phyloP scores from a whole-genome alignment of 345 rosid species.

The Moricandia arvensis region DNA sequence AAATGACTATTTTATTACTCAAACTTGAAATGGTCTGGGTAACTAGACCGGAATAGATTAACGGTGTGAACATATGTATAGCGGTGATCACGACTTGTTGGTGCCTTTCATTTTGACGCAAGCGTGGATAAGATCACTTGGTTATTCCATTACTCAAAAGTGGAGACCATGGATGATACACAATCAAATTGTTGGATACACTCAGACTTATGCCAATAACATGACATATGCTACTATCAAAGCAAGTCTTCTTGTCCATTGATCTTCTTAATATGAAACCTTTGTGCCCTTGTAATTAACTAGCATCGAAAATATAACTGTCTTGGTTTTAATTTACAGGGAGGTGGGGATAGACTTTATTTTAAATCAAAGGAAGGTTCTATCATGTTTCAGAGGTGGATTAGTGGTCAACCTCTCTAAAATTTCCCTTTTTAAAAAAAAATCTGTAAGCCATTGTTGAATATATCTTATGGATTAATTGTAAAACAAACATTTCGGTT shows the following conservation, averaged over 20 bases:
- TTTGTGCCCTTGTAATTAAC: background rate
- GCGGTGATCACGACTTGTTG: slow-evolving; percentile 28
- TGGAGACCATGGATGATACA: slow-evolving; percentile 56
- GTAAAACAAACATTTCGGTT: no score
- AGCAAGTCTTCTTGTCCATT: slow-evolving; percentile 28
- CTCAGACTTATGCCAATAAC: slow-evolving; percentile 50
- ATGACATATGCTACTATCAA: slow-evolving; percentile 72
- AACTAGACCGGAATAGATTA: no score
- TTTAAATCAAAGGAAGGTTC: background rate
- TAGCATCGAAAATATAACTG: no score
- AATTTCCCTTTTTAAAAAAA: background rate
- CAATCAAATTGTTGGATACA: slow-evolving; percentile 55
- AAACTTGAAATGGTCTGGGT: no score
- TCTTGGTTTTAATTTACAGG: background rate
- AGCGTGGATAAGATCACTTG: slow-evolving; percentile 53
- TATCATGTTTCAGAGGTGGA: no score
- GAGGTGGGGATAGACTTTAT: background rate
- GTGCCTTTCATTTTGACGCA: slow-evolving; percentile 49
- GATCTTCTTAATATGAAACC: background rate
- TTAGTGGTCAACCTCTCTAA: background rate
- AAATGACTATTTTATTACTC: no score
- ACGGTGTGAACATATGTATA: slow-evolving; percentile 31
- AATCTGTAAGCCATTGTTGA: background rate
- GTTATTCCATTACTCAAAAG: slow-evolving; percentile 46
- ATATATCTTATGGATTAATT: no score